Base-by-base conservation (phyloP, 2,329 filamentous ascomycete species). In the Cryphonectria parasitica region DNA sequence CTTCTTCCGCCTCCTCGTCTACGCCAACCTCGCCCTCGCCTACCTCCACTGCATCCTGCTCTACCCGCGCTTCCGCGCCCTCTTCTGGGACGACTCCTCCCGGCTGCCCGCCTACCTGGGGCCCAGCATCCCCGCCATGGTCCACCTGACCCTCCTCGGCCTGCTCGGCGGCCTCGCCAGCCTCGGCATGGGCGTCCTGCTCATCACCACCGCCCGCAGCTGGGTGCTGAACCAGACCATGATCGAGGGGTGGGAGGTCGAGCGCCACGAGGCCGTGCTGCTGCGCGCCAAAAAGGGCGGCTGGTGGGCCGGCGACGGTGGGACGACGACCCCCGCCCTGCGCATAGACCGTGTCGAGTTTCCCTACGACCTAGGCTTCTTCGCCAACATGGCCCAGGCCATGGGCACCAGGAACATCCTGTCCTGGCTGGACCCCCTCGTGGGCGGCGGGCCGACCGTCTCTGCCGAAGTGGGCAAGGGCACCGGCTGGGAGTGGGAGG, bases 281-380 rank as follows among this genome's bases (percentile, higher is more conserved):
- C 81, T 83, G 31, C 82, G 87, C 41, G 80, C 83, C 1, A 77
- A 79, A 2, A 78, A 80, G 2, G 80, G 80, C 28, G 85, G 80
- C 80, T 86, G 83, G 83, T 74, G 73, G 69, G 61, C 13, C 71
- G 74, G 11, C 52, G 70, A 6, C 58, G 71, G 15, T 43, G 72
- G 54, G 74, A 7, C 45, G 45, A 49, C 19, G 8, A 39, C 36
- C 45, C 73, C 43, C 76, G 74, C 13, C 75, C 80, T 84, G 61
- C 79, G 75, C 62, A 85, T 92, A 60, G 83, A 87, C 70, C 87
- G 85, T 67, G 87, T 95, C 75, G 92, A 95, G 79, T 96, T 94
- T 75, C 93, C 93, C 0, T 96, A 94, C 80, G 93, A 97, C 76
- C 81, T 95, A 61, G 92, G 92, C 65, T 83, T 96, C 75, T 94